Evolutionary conservation across 768 basidiomycete genomes (phyloP).

Genomic region (Amyloporia xantha): DNA sequence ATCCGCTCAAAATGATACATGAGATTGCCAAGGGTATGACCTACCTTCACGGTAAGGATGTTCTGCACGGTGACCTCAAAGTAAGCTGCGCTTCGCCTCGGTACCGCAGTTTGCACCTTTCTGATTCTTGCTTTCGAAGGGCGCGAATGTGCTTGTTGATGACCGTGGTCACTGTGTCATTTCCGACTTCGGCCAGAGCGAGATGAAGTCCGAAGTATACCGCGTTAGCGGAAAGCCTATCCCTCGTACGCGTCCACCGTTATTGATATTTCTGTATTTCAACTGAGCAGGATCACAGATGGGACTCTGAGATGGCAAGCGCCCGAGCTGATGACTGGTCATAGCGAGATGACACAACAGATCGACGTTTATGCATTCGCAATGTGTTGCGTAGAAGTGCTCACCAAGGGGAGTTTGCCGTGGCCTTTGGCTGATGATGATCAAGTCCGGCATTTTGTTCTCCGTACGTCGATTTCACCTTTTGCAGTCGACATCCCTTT

Average conservation of each 20-base stretch:
- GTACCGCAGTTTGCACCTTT: background rate
- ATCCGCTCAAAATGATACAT: slow-evolving; percentile 55
- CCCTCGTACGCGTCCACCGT: slow-evolving; percentile 21
- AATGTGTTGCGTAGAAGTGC: slow-evolving; percentile 28
- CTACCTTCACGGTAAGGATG: slow-evolving; percentile 62
- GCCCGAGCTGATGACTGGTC: slow-evolving; percentile 33
- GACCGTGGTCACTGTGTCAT: slow-evolving; percentile 62
- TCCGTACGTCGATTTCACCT: slow-evolving; percentile 15
- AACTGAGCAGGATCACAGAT: no score
- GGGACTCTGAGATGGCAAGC: slow-evolving; percentile 47
- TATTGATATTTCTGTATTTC: no score
- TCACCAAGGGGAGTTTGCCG: slow-evolving; percentile 30
- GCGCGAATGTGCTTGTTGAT: slow-evolving; percentile 71
- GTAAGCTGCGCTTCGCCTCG: slow-evolving; percentile 27
- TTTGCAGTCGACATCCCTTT: background rate
- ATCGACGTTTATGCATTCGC: slow-evolving; percentile 38
- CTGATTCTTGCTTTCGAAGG: slow-evolving; percentile 36
- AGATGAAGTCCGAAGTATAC: slow-evolving; percentile 68
- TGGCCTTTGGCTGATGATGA: slow-evolving; percentile 25
- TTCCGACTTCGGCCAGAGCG: slow-evolving; percentile 78
- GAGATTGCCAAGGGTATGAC: slow-evolving; percentile 80
- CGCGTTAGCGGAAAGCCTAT: slow-evolving; percentile 44
- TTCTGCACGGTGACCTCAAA: slow-evolving; percentile 81
- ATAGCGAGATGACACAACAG: slow-evolving; percentile 23
- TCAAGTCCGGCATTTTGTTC: slow-evolving; percentile 13